A percentile compares a stretch with the other conserved stretches of the same genome.
Evolutionary conservation across 1,284 basidiomycete species (phyloP).

Genomic region (Ceraceosorus guamensis): DNA sequence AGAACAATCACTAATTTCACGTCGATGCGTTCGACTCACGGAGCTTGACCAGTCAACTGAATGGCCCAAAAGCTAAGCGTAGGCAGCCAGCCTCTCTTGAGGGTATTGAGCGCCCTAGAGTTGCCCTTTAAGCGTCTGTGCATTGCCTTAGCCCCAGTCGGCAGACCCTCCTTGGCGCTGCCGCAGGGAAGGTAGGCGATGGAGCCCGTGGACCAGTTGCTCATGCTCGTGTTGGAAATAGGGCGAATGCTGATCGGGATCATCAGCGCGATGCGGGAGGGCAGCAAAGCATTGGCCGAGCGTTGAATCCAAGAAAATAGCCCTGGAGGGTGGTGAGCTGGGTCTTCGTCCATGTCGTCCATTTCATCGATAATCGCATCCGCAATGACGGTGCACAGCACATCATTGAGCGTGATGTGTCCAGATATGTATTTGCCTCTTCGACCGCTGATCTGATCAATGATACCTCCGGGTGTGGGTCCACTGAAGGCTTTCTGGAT

Average conservation of each 20-base stretch:
- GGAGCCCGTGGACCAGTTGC: constrained; percentile 41
- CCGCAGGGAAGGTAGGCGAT: constrained; percentile 33
- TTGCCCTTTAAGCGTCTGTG: constrained; percentile 34
- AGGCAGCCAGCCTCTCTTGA: constrained; percentile 35
- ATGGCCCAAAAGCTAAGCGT: constrained; percentile 26
- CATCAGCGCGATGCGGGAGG: constrained; percentile 29
- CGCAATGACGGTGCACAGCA: constrained; percentile 38
- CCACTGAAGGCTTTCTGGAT: constrained; percentile 45
- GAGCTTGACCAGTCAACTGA: constrained; percentile 30
- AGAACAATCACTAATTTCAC: too few species aligned
- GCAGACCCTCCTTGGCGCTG: constrained; percentile 7
- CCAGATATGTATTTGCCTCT: constrained; percentile 12
- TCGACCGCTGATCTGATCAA: constrained; percentile 21
- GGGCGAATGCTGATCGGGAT: constrained; percentile 43
- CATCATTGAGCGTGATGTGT: constrained; percentile 45
- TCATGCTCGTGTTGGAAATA: constrained; percentile 35
- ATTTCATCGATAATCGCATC: constrained; percentile 35
- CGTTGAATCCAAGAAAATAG: constrained; percentile 13
- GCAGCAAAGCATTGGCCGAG: constrained; percentile 20
- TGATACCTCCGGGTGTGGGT: constrained; percentile 22
- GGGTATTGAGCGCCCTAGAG: constrained; percentile 23
- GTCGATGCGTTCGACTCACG: constrained; percentile 14
- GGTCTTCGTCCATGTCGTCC: constrained; percentile 9
- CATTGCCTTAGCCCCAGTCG: constrained; percentile 15
- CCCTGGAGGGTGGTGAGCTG: constrained; percentile 15